phyloP scores from a whole-genome alignment of 768 basidiomycete genomes.

The Gymnopilus dilepis region DNA sequence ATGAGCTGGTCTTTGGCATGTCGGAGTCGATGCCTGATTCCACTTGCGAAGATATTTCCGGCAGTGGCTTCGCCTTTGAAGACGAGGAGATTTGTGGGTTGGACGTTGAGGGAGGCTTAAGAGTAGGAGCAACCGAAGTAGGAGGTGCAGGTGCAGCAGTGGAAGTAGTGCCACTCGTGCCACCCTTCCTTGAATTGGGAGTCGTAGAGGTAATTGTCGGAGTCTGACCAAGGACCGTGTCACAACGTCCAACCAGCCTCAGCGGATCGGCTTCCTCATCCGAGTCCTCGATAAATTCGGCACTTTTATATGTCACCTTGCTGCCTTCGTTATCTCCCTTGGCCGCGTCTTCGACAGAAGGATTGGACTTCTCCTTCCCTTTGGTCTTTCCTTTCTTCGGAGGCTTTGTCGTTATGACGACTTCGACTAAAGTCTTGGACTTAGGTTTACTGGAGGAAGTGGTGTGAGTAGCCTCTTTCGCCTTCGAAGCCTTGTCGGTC shows the following conservation, averaged over 20 bases:
- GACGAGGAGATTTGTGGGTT: neutral
- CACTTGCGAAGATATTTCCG: neutral
- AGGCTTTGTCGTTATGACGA: conserved; percentile 29
- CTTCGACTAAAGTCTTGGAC: conserved; percentile 26
- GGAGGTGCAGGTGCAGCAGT: neutral
- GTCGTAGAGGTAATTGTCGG: conserved; percentile 1
- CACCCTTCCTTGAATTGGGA: neutral
- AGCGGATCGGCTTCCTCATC: conserved; percentile 25
- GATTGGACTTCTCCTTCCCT: conserved; percentile 29
- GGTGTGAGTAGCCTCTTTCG: neutral
- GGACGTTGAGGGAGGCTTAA: neutral
- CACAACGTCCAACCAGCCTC: conserved; percentile 14
- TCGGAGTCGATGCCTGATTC: conserved; percentile 1
- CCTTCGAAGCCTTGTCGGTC: conserved; percentile 23
- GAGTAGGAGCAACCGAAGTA: neutral
- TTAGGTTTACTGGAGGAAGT: neutral
- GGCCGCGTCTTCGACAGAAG: conserved; percentile 31
- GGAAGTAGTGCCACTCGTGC: neutral
- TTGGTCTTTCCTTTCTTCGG: conserved; percentile 14
- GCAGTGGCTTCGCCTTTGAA: neutral
- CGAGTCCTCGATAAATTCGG: conserved; percentile 47
- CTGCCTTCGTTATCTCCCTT: conserved; percentile 36
- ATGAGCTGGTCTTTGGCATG: conserved; percentile 8
- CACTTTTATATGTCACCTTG: conserved; percentile 45
- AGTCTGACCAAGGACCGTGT: conserved; percentile 23